Percentiles rank a stretch among this genome's conserved stretches.
Conservation (phyloP, 1,139 yeast species). For the Kodamaea ohmeri region DNA sequence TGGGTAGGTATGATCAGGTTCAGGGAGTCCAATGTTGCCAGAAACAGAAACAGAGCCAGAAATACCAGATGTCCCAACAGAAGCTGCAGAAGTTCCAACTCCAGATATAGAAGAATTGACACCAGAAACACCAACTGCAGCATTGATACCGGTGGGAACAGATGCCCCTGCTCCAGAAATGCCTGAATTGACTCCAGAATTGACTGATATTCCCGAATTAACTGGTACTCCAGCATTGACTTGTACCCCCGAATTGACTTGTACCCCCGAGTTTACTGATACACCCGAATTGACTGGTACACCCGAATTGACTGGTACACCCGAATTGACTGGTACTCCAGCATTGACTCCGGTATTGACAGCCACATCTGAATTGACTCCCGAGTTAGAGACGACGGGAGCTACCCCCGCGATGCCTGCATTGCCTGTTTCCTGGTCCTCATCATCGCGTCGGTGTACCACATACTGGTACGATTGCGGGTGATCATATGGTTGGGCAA, state of each 20-base stretch:
- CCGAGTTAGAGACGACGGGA: too few relatives aligned
- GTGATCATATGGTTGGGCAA: background rate
- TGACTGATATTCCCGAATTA: background rate
- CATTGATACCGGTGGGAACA: too few relatives aligned
- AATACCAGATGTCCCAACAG: background rate
- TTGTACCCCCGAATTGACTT: too few relatives aligned
- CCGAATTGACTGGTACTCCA: background rate
- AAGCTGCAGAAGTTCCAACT: too few relatives aligned
- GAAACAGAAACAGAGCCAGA: background rate
- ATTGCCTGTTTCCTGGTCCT: background rate
- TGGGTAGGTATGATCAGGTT: too few relatives aligned
- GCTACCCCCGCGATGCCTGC: background rate
- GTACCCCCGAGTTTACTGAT: too few relatives aligned
- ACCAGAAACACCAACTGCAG: too few relatives aligned
- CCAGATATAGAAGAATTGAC: too few relatives aligned
- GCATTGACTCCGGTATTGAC: too few relatives aligned
- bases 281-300: background rate
- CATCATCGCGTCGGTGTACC: background rate
- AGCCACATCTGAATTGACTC: too few relatives aligned
- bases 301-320: background rate
- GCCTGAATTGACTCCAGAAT: too few relatives aligned
- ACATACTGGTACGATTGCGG: slow-evolving; percentile 1
- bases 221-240: background rate
- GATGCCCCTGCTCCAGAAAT: too few relatives aligned
- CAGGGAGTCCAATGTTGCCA: background rate